These are phyloP conservation scores for Cylindricascospora bacillispora DNA, from an alignment of 1,139 yeast genomes.

Conservation along the genomic window DNA sequence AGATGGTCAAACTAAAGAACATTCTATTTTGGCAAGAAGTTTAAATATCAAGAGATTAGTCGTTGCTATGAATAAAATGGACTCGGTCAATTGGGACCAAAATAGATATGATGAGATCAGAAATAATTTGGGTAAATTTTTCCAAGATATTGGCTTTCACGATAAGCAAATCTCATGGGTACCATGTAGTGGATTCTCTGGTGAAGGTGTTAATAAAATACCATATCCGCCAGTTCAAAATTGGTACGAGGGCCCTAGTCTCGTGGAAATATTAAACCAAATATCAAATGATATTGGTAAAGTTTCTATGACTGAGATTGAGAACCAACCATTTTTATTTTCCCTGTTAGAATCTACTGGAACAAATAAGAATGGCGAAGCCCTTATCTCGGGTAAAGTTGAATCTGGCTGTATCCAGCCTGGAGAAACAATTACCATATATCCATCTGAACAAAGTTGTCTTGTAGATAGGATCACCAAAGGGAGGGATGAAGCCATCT, in stretches of 20 bases:
- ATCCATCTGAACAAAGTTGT: constrained; percentile 41
- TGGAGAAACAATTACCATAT: constrained; percentile 55
- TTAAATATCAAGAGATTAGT: constrained; percentile 68
- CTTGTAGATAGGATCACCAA: constrained; percentile 31
- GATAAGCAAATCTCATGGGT: constrained; percentile 44
- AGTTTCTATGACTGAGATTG: constrained; percentile 20
- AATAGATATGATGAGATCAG: constrained; percentile 52
- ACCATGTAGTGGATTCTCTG: constrained; percentile 80
- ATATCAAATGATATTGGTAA: constrained; percentile 22
- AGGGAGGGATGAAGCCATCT: constrained; percentile 23
- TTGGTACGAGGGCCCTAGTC: constrained; percentile 63
- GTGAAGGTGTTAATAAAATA: constrained; percentile 56
- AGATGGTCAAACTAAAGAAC: constrained; percentile 94
- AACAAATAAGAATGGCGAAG: constrained; percentile 18
- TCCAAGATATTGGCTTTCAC: constrained; percentile 52
- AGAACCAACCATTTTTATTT: constrained; percentile 28
- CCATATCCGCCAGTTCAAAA: constrained; percentile 18
- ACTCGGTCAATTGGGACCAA: constrained; percentile 56
- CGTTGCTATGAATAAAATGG: constrained; percentile 84
- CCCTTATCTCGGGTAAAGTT: constrained; percentile 50
- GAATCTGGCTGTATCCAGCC: constrained; percentile 64
- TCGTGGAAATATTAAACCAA: constrained; percentile 44
- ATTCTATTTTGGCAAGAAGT: constrained; percentile 69
- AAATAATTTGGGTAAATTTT: constrained; percentile 43
- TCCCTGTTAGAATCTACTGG: constrained; percentile 29